A percentile compares a stretch with the other conserved stretches of the same genome.
phyloP scores from a whole-genome alignment of 768 basidiomycete genomes.

The Lactarius hatsudake region DNA sequence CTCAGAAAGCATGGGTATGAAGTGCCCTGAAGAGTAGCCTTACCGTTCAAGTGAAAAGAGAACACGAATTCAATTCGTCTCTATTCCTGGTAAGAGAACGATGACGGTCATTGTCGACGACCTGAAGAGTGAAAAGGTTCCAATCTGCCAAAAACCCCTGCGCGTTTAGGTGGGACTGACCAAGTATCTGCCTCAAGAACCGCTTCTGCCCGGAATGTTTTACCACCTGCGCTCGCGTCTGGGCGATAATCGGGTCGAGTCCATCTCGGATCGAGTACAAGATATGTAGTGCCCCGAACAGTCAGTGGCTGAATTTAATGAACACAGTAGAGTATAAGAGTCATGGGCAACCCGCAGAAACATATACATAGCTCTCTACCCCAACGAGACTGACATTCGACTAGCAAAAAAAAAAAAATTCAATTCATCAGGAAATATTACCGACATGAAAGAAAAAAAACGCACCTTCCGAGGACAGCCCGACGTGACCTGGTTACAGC shows the following conservation, averaged over 20 bases:
- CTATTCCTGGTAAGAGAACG: no score
- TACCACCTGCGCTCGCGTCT: background rate
- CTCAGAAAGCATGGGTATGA: no score
- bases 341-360: background rate
- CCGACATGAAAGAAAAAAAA: background rate
- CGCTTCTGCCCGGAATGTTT: no score
- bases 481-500: conserved; percentile 49
- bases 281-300: background rate
- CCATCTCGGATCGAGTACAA: background rate
- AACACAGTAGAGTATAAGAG: background rate
- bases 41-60: no score
- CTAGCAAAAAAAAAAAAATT: conserved; percentile 8
- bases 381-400: conserved; percentile 32
- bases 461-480: conserved; percentile 50
- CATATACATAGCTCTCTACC: conserved; percentile 25
- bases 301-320: background rate
- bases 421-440: background rate
- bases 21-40: no score
- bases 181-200: no score
- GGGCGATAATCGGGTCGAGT: background rate
- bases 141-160: no score
- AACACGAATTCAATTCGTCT: no score
- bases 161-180: no score
- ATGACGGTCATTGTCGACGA: background rate
- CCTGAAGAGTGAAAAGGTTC: background rate